These are phyloP conservation scores for Penicillium rolfsii DNA, from an alignment of 2,329 filamentous ascomycete genomes.

Conservation along the genomic window DNA sequence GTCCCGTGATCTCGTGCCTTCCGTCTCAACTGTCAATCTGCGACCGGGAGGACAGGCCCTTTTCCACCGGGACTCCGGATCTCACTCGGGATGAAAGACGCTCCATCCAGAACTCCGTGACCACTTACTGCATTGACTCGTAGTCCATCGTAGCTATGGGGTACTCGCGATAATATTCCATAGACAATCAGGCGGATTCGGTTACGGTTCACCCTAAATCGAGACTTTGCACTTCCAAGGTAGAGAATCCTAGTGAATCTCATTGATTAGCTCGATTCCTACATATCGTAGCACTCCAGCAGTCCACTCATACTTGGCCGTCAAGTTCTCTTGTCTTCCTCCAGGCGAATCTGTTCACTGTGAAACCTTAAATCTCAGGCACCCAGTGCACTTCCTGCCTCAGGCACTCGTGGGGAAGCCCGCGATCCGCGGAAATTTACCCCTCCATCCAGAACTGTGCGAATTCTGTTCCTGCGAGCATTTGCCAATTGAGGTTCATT, in stretches of 20 bases:
- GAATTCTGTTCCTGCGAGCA: conserved; percentile 7
- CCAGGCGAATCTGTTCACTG: not conserved
- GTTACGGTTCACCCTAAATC: not conserved
- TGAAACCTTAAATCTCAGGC: not conserved
- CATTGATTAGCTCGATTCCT: not conserved
- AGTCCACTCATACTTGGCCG: not conserved
- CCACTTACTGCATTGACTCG: not conserved
- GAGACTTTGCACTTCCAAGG: too few species aligned
- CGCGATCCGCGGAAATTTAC: conserved; percentile 37
- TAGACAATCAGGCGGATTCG: not conserved
- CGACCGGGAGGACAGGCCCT: not conserved
- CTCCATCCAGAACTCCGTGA: not conserved
- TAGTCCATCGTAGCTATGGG: not conserved
- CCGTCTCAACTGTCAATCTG: not conserved
- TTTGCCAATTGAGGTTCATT: not conserved
- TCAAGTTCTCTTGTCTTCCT: not conserved
- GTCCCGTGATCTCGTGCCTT: not conserved
- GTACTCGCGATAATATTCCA: not conserved
- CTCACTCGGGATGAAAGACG: not conserved
- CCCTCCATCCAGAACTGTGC: conserved; percentile 34
- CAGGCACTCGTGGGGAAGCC: conserved; percentile 32
- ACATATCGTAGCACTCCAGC: not conserved
- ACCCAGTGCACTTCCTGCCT: conserved; percentile 10
- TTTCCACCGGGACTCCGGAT: not conserved
- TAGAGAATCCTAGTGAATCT: too few species aligned